Evolutionary conservation across 2,329 filamentous ascomycete species (phyloP).

Genomic region (Trichophyton benhamiae): DNA sequence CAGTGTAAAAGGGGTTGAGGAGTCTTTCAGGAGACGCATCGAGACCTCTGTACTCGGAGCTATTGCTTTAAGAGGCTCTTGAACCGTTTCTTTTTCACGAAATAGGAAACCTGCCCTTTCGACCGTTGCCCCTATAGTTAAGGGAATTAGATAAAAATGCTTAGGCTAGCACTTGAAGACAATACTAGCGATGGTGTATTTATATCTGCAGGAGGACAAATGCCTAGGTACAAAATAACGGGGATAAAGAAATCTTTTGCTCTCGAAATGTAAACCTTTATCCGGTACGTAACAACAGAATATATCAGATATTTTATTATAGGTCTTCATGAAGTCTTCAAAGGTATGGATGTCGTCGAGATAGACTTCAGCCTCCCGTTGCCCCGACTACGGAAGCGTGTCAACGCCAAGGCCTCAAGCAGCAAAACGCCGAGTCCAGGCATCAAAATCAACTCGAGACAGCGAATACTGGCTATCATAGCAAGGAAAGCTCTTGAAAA

Average conservation of each 20-base stretch:
- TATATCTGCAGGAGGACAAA: not conserved
- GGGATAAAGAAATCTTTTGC: too few relatives aligned
- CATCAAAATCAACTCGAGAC: not conserved
- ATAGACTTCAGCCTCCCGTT: not conserved
- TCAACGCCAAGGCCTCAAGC: not conserved
- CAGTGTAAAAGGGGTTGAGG: not conserved
- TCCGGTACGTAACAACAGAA: too few relatives aligned
- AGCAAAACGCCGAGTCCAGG: not conserved
- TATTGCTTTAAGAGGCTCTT: constrained; percentile 63
- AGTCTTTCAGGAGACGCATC: constrained; percentile 39
- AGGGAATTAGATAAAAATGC: not conserved
- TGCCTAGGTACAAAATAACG: not conserved
- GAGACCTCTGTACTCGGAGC: constrained; percentile 60
- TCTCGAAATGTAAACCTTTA: too few relatives aligned
- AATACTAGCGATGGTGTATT: too few relatives aligned
- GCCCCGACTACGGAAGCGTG: not conserved
- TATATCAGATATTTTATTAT: too few relatives aligned
- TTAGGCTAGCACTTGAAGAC: not conserved
- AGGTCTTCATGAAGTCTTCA: not conserved
- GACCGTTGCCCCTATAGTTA: not conserved
- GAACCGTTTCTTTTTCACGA: not conserved
- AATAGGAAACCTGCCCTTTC: not conserved
- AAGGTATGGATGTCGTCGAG: not conserved
- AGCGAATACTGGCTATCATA: not conserved
- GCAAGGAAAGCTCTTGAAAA: not conserved